A percentile compares a stretch with the other conserved stretches of the same genome.
phyloP scores from a whole-genome alignment of 305 asterid genomes.

The Galium porrigens region DNA sequence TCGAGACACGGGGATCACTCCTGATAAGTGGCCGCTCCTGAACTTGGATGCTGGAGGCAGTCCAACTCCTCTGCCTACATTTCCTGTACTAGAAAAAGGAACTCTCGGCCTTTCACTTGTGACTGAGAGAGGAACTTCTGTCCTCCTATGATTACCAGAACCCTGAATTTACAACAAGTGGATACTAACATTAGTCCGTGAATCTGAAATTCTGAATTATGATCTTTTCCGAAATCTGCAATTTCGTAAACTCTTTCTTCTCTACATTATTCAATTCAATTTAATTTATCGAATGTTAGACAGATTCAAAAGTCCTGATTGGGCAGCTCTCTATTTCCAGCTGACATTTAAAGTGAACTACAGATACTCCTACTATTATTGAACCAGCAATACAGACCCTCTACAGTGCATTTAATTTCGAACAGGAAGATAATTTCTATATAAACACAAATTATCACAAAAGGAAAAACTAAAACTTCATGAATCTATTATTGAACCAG shows the following conservation, averaged over 20 bases:
- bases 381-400: too few relatives aligned
- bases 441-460: not conserved
- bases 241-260: not conserved
- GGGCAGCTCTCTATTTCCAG: not conserved
- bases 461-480: not conserved
- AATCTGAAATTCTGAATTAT: not conserved
- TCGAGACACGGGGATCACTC: conserved; percentile 27
- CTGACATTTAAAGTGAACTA: not conserved
- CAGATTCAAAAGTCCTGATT: not conserved
- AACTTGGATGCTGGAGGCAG: conserved; percentile 35
- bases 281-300: not conserved
- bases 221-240: not conserved
- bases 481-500: not conserved
- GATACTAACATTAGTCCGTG: not conserved
- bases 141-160: conserved; percentile 21
- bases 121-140: conserved; percentile 25
- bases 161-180: conserved; percentile 22
- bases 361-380: not conserved
- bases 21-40: conserved; percentile 29
- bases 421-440: not conserved
- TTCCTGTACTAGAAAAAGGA: conserved; percentile 25
- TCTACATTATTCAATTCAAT: not conserved
- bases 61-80: conserved; percentile 24
- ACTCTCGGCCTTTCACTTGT: conserved; percentile 19
- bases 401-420: not conserved